Evolutionary conservation across 495 filamentous ascomycete genomes (phyloP), one percentile per base, ranked within the genome.

Genomic region (Penicillium psychrofluorescens): DNA sequence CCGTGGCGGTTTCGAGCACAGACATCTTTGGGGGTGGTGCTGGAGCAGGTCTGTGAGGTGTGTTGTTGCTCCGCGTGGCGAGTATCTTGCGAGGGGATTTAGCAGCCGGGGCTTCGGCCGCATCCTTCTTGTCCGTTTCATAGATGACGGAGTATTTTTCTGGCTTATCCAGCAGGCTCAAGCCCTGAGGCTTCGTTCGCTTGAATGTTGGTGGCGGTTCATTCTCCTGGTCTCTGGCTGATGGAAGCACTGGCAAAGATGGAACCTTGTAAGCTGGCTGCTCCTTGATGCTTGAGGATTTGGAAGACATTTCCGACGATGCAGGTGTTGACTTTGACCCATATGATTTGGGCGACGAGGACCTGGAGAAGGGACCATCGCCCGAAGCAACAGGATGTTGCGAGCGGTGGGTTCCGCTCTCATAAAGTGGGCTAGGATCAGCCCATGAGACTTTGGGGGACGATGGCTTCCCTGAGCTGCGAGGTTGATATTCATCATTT

Each of bases 1-100:
- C 84, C 6, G 92, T 95, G 8, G 89, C 92, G 7, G 91, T 86
- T 40, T 97, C 88, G 6, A 95, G 69, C 11, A 95, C 84, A 1
- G 87, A 91, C 91, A 97, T 97, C 57, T 95, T 96, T 0, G 92
- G 92, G 1, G 88, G 85, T 13, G 83, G 86, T 8, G n/a, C n/a
- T n/a, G 81, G 84, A n/a, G 87, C 84, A n/a, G 85, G 75, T 45
- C 86, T 66, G 47, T 77, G 84, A 11, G 89, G 88, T 8, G 91
- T 92, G 54, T 97, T 98, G 47, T 80, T 81, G 61, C 77, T 91
- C 46, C 85, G 74, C 2, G 69, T 70, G 1, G 81, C 77, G 6
- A 98, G 69, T 22, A 84, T 81, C 53, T 83, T 83, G 49, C 87
- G 75, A 34, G 81, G 77, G 2, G 83, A 82, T 22, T 74, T 80